These are phyloP conservation scores for Eragrostis nindensis DNA, from an alignment of 176 grass and related monocot genomes.

Conservation along the genomic window DNA sequence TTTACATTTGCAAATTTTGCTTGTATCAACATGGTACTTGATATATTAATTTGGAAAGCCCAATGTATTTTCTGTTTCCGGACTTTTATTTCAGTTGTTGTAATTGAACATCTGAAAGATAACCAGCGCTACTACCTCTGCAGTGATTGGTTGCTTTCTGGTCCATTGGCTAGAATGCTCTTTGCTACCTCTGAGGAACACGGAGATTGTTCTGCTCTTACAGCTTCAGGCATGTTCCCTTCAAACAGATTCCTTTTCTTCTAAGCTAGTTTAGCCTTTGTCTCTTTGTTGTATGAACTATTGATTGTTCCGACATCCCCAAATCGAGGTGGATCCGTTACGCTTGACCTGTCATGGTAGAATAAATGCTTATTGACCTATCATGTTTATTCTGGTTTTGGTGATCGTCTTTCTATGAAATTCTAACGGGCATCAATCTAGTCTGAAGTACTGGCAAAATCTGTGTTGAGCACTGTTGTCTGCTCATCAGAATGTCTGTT, in stretches of 20 bases:
- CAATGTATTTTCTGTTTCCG: slow-evolving; percentile 14
- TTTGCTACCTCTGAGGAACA: slow-evolving; percentile 64
- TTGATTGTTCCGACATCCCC: neutral
- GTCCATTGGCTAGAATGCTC: slow-evolving; percentile 71
- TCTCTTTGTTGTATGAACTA: slow-evolving; percentile 10
- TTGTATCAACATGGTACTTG: neutral
- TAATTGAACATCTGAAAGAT: slow-evolving; percentile 25
- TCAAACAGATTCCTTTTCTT: slow-evolving; percentile 11
- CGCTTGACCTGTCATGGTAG: neutral
- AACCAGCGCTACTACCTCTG: slow-evolving; percentile 36
- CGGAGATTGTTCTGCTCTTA: slow-evolving; percentile 65
- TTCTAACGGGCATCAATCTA: neutral
- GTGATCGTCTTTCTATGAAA: neutral
- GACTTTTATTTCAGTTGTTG: slow-evolving; percentile 4
- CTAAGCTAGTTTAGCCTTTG: neutral
- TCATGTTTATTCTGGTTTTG: slow-evolving; percentile 1
- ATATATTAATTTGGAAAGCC: neutral
- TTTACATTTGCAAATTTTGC: neutral
- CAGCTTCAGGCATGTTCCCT: slow-evolving; percentile 75
- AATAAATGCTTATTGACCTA: neutral
- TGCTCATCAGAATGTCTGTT: neutral
- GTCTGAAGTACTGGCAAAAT: neutral
- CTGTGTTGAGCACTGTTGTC: neutral
- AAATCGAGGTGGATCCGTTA: neutral
- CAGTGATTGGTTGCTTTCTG: slow-evolving; percentile 88